Base-by-base conservation (phyloP, 495 filamentous ascomycete genomes). In the Aspergillus cavernicola region DNA sequence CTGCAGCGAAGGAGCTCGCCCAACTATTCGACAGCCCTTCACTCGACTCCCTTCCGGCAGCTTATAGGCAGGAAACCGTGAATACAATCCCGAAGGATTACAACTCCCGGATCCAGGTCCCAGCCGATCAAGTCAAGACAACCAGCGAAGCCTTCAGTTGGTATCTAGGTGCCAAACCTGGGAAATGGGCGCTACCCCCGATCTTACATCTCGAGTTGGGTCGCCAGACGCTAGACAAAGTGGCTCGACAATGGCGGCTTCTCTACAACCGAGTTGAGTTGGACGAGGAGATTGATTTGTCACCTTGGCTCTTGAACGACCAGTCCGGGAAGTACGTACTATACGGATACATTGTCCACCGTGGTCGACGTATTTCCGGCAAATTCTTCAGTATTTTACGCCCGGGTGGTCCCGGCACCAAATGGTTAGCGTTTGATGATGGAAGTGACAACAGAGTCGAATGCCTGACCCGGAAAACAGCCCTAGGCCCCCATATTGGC, bases 261-360 rank as follows among this genome's bases (percentile, higher is more conserved):
- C 62, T 80, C n/a, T 74, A 77, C 39, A 76, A 85, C 55, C 70
- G 72, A 16, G 74, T 87, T 11, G 69, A 75, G 2, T 54, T 85
- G 18, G 73, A 85, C 32, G 80, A 85, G 29, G 62, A 71, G 13
- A 56, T 86, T 16, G 69, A 70, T 39, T 65, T 86, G 12, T 57
- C 65, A 12, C 60, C 63, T 1, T 71, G 60, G 50, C 60, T 71
- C 5, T 42, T 66, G n/a, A 61, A 73, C 32, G 63, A 59, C 0
- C 58, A 71, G 24, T 60, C 47, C 12, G 60, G 74, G 47, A 62
- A 73, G 3, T 87, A 86, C 58, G 72, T 77, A 0, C 73, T 87
- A 1, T 85, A 80, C 55, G 82, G 81, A 13, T 81, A 85, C 41
- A 69, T 85, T 15, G 82, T 85, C 4, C 84, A 86, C 57, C 74